Percentiles rank a stretch among this genome's conserved stretches.
phyloP scores from a whole-genome alignment of 2,329 filamentous ascomycete genomes.

The Westerdykella aurantiaca region DNA sequence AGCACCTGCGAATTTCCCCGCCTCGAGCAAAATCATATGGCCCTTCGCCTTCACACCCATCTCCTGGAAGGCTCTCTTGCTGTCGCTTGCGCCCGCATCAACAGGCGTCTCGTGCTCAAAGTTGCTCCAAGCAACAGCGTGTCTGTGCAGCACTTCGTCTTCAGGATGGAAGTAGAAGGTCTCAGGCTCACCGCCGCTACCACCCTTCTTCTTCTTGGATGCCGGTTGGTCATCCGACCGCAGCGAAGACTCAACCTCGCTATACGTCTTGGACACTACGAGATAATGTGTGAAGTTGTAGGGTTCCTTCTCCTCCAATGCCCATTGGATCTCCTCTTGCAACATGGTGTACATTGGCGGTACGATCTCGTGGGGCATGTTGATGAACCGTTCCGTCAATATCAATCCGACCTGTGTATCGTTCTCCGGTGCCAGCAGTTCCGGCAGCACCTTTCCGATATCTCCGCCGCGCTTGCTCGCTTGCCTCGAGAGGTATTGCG shows the following conservation, averaged over 20 bases:
- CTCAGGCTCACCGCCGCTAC: constrained; percentile 38
- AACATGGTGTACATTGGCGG: constrained; percentile 96
- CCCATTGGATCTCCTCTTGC: constrained; percentile 81
- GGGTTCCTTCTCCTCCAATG: constrained; percentile 82
- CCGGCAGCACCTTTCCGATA: background rate
- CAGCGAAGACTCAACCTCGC: constrained; percentile 75
- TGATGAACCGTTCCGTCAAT: constrained; percentile 89
- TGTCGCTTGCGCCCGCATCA: constrained; percentile 76
- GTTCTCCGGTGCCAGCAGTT: constrained; percentile 27
- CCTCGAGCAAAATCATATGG: constrained; percentile 82
- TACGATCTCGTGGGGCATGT: constrained; percentile 88
- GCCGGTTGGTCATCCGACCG: constrained; percentile 46
- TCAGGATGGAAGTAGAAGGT: constrained; percentile 93
- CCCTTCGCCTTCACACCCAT: constrained; percentile 80
- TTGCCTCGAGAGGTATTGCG: constrained; percentile 61
- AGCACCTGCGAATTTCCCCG: constrained; percentile 65
- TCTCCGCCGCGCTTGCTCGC: background rate
- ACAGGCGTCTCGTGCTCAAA: constrained; percentile 74
- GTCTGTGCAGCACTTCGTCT: constrained; percentile 78
- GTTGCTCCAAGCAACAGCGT: constrained; percentile 63
- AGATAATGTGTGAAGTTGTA: constrained; percentile 93
- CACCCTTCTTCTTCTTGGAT: constrained; percentile 43
- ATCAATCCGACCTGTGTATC: constrained; percentile 67
- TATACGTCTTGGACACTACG: constrained; percentile 85
- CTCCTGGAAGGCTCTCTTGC: constrained; percentile 91